Evolutionary conservation across 176 grass and related monocot genomes (phyloP).

Genomic region (Phoenix roebelenii): DNA sequence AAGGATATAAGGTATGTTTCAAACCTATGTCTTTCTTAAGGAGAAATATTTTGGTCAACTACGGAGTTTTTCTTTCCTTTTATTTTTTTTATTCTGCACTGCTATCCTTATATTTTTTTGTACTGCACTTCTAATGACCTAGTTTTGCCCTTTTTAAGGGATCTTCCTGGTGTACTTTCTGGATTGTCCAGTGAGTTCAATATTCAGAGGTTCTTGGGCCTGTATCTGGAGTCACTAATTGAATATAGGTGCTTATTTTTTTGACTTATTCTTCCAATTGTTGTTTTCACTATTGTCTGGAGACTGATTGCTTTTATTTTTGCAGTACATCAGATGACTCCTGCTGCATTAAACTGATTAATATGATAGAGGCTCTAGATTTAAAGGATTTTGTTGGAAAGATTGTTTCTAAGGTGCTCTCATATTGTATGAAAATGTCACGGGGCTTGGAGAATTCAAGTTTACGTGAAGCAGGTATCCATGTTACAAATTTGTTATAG

Average conservation of each 20-base stretch:
- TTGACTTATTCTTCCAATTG: slow-evolving; percentile 4
- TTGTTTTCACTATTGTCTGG: neutral
- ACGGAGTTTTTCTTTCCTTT: too few species aligned
- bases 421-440: slow-evolving; percentile 38
- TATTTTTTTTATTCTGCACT: too few species aligned
- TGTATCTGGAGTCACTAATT: slow-evolving; percentile 79
- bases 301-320: slow-evolving; percentile 15
- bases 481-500: neutral
- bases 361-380: slow-evolving; percentile 48
- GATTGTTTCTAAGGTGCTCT: slow-evolving; percentile 52
- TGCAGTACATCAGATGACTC: slow-evolving; percentile 51
- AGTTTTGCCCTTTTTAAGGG: slow-evolving; percentile 41
- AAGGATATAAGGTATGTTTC: slow-evolving; percentile 45
- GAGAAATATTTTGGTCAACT: too few species aligned
- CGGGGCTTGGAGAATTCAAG: slow-evolving; percentile 29
- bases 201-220: slow-evolving; percentile 51
- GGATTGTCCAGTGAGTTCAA: slow-evolving; percentile 71
- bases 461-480: slow-evolving; percentile 37
- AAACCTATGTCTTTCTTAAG: too few species aligned
- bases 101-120: neutral
- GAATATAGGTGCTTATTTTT: slow-evolving; percentile 51
- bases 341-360: slow-evolving; percentile 31
- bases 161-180: slow-evolving; percentile 67
- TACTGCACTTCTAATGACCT: neutral
- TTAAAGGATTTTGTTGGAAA: slow-evolving; percentile 48